A percentile compares a stretch with the other conserved stretches of the same genome.
These are phyloP conservation scores for Sclerotinia nivalis DNA, from an alignment of 2,329 filamentous ascomycete genomes.

Conservation along the genomic window DNA sequence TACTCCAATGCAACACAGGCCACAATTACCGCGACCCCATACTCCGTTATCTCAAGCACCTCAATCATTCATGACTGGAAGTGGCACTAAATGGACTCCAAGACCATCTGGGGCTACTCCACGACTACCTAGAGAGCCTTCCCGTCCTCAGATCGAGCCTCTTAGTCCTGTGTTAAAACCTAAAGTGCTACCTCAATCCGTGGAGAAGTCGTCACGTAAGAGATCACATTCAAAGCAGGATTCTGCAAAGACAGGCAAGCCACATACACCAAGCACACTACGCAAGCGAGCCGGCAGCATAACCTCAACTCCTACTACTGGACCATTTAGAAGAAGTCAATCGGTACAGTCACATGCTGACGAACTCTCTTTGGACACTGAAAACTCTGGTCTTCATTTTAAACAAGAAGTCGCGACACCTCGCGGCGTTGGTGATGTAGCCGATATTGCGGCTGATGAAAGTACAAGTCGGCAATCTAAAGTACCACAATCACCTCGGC, in stretches of 20 bases:
- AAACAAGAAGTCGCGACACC: constrained; percentile 63
- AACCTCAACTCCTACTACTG: constrained; percentile 40
- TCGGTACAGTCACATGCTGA: constrained; percentile 51
- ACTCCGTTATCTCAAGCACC: constrained; percentile 33
- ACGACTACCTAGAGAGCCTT: constrained; percentile 43
- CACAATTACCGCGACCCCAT: constrained; percentile 32
- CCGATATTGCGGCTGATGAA: constrained; percentile 58
- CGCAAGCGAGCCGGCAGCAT: constrained; percentile 36
- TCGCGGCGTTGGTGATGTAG: constrained; percentile 53
- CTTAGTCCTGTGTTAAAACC: constrained; percentile 55
- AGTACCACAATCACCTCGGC: constrained; percentile 41
- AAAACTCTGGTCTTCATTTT: constrained; percentile 46
- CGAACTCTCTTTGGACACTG: constrained; percentile 50
- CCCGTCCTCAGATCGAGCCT: constrained; percentile 58
- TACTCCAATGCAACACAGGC: constrained; percentile 25
- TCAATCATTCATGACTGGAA: constrained; percentile 35
- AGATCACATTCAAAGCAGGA: constrained; percentile 25
- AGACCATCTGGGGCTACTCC: constrained; percentile 61
- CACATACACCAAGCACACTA: constrained; percentile 26
- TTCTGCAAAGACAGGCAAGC: constrained; percentile 20
- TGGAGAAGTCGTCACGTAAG: constrained; percentile 34
- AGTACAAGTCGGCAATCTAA: constrained; percentile 22
- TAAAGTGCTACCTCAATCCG: constrained; percentile 42
- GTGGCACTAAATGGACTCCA: constrained; percentile 60
- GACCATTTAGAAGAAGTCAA: constrained; percentile 45